Percentiles rank a stretch among this genome's conserved stretches.
These are phyloP conservation scores for Drechslera avenae DNA, from an alignment of 2,329 filamentous ascomycete species.

Conservation along the genomic window DNA sequence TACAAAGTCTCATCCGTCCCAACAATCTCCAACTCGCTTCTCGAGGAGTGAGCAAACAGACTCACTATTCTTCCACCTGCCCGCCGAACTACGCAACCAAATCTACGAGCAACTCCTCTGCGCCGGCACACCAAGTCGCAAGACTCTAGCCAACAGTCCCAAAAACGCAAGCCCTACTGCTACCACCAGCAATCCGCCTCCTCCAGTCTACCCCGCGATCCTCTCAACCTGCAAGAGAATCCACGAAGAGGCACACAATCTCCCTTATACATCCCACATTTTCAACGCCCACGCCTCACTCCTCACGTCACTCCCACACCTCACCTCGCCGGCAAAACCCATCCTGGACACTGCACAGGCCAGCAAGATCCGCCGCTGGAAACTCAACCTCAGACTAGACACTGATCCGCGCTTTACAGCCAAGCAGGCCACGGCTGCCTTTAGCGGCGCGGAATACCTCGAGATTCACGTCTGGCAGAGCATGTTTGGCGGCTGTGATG, in stretches of 20 bases:
- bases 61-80: slow-evolving; percentile 53
- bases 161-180: slow-evolving; percentile 4
- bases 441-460: slow-evolving; percentile 54
- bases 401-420: slow-evolving; percentile 55
- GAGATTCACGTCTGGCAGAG: slow-evolving; percentile 58
- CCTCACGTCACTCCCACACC: slow-evolving; percentile 52
- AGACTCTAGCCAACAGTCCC: slow-evolving; percentile 8
- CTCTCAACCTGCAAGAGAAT: slow-evolving; percentile 51
- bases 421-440: slow-evolving; percentile 49
- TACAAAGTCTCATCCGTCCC: not conserved
- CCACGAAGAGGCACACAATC: slow-evolving; percentile 49
- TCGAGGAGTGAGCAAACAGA: slow-evolving; percentile 16
- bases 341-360: slow-evolving; percentile 43
- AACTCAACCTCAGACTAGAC: slow-evolving; percentile 55
- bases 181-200: slow-evolving; percentile 11
- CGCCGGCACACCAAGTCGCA: slow-evolving; percentile 19
- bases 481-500: slow-evolving; percentile 47
- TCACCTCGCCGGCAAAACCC: slow-evolving; percentile 44
- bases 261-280: slow-evolving; percentile 57
- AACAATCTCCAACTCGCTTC: slow-evolving; percentile 8
- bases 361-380: slow-evolving; percentile 51
- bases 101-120: slow-evolving; percentile 55
- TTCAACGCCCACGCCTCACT: slow-evolving; percentile 58
- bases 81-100: slow-evolving; percentile 66
- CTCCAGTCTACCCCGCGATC: slow-evolving; percentile 48